phyloP scores from a whole-genome alignment of 306 rosid genomes.

The Prunus salicina region DNA sequence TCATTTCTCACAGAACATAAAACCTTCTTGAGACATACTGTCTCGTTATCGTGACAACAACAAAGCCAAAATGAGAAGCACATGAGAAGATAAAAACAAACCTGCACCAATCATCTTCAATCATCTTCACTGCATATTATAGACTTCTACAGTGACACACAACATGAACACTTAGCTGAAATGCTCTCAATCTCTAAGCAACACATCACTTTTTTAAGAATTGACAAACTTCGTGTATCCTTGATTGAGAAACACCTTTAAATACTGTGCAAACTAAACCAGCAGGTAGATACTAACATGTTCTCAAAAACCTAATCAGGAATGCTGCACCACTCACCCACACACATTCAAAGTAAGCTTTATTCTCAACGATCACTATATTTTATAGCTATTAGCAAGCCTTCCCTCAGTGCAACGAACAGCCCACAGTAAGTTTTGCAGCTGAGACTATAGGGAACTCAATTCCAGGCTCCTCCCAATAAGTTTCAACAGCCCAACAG shows the following conservation, averaged over 20 bases:
- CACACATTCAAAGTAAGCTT: not conserved
- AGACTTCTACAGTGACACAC: not conserved
- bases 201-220: not conserved
- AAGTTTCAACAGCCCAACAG: not conserved
- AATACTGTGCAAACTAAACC: not conserved
- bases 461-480: not conserved
- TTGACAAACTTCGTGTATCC: not conserved
- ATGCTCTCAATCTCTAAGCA: not conserved
- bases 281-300: not conserved
- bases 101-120: too few species aligned
- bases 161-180: not conserved
- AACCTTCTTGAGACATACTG: too few species aligned
- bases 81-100: too few species aligned
- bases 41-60: too few species aligned
- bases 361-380: not conserved
- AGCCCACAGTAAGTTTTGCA: not conserved
- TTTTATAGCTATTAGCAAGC: not conserved
- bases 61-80: too few species aligned
- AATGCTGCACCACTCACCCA: not conserved
- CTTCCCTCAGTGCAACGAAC: not conserved
- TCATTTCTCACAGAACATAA: too few species aligned
- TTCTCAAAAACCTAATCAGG: not conserved
- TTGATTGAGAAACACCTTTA: not conserved
- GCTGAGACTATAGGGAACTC: not conserved
- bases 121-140: too few species aligned